Evolutionary conservation across 2,329 filamentous ascomycete genomes (phyloP).

Genomic region (Teratosphaeria epicoccoides): DNA sequence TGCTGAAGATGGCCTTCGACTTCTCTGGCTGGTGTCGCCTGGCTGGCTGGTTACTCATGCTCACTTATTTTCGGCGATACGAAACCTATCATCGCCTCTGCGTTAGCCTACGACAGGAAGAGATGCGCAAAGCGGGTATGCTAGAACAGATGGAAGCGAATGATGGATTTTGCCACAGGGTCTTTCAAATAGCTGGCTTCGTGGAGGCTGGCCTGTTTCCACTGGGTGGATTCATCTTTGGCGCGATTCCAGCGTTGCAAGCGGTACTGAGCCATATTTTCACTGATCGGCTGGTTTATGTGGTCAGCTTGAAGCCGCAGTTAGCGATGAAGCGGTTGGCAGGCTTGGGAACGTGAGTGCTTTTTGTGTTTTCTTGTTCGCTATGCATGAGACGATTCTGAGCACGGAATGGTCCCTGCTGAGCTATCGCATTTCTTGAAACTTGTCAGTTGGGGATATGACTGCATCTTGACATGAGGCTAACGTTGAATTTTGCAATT

Average conservation of each 20-base stretch:
- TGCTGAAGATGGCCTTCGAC: constrained; percentile 49
- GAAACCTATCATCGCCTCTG: constrained; percentile 56
- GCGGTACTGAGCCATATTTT: constrained; percentile 61
- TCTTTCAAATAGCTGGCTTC: constrained; percentile 28
- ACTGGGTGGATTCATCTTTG: constrained; percentile 56
- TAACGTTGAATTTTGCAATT: background rate
- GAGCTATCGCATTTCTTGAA: background rate
- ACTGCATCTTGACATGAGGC: background rate
- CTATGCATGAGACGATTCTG: background rate
- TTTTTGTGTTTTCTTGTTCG: background rate
- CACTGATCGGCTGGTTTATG: constrained; percentile 58
- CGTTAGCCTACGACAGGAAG: constrained; percentile 49
- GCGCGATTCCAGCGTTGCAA: constrained; percentile 56
- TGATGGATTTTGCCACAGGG: constrained; percentile 16
- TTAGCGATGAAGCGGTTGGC: constrained; percentile 3
- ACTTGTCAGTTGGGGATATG: background rate
- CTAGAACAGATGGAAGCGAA: constrained; percentile 46
- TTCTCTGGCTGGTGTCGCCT: constrained; percentile 51
- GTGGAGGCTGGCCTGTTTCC: constrained; percentile 61
- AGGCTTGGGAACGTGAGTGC: background rate
- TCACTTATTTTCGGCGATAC: constrained; percentile 55
- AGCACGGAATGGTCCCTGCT: background rate
- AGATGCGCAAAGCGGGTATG: constrained; percentile 56
- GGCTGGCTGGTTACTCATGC: constrained; percentile 52
- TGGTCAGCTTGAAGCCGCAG: constrained; percentile 57